A percentile compares a stretch with the other conserved stretches of the same genome.
phyloP scores from a whole-genome alignment of 208 protist genomes.

The Acanthamoeba sp. region DNA sequence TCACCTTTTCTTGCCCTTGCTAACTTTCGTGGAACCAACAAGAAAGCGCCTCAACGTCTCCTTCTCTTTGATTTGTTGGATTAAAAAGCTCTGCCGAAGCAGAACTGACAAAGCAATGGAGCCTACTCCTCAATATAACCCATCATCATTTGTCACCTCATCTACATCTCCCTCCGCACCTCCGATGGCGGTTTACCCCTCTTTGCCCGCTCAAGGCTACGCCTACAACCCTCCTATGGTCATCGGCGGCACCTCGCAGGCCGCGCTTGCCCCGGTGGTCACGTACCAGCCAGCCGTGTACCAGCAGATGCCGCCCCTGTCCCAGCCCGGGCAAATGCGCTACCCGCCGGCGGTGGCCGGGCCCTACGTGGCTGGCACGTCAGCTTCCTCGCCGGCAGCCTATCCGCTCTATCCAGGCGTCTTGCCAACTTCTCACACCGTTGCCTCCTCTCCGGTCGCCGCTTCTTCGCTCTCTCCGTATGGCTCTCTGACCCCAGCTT shows the following conservation, averaged over 20 bases:
- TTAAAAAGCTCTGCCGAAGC: too few species aligned
- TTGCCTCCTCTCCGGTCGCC: neutral
- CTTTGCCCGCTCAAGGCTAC: neutral
- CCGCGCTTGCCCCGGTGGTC: neutral
- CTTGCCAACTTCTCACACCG: neutral
- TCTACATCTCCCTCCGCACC: too few species aligned
- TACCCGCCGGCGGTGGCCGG: neutral
- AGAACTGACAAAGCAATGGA: too few species aligned
- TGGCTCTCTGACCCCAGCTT: neutral
- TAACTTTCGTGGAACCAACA: neutral
- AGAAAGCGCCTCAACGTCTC: too few species aligned
- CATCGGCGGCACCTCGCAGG: neutral
- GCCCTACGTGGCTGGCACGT: neutral
- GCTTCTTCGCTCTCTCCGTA: neutral
- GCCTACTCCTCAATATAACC: neutral
- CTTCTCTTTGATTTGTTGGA: too few species aligned
- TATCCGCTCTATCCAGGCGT: neutral
- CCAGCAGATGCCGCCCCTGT: slow-evolving; percentile 17
- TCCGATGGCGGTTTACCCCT: neutral
- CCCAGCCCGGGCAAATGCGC: neutral
- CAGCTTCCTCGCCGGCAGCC: neutral
- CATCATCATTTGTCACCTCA: neutral
- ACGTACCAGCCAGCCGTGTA: slow-evolving; percentile 11
- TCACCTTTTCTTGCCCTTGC: neutral
- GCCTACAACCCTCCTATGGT: neutral